Conservation (phyloP, 768 basidiomycete genomes). For the Suillus clintonianus region DNA sequence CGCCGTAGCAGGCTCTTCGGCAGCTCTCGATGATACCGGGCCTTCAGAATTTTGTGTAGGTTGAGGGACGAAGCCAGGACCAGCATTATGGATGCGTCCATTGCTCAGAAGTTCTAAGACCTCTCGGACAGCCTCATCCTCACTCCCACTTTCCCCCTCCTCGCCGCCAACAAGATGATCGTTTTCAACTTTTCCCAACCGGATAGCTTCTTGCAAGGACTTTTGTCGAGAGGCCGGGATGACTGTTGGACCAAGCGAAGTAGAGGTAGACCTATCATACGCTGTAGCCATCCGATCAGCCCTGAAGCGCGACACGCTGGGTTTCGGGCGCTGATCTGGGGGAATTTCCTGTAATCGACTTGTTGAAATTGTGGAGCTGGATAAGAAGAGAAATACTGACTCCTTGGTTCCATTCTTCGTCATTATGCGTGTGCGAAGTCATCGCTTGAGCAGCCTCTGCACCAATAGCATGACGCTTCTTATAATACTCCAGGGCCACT, state of each 20-base stretch:
- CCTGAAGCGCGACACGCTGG: constrained; percentile 66
- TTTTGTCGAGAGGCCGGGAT: constrained; percentile 46
- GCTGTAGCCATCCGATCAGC: constrained; percentile 53
- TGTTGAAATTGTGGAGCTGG: constrained; percentile 4
- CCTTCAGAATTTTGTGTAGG: not conserved
- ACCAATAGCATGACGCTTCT: constrained; percentile 59
- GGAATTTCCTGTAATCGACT: constrained; percentile 39
- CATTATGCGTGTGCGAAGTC: constrained; percentile 45
- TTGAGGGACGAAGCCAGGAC: constrained; percentile 39
- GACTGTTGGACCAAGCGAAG: constrained; percentile 44
- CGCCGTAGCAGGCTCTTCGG: not conserved
- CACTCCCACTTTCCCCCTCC: constrained; percentile 54
- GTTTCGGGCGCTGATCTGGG: constrained; percentile 46
- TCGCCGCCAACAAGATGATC: constrained; percentile 52
- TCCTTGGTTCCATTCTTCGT: constrained; percentile 45
- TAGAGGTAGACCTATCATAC: constrained; percentile 44
- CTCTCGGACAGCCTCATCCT: constrained; percentile 51
- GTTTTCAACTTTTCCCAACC: constrained; percentile 57
- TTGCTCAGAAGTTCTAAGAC: constrained; percentile 51
- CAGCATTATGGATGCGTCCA: constrained; percentile 55
- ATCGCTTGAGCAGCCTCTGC: constrained; percentile 54
- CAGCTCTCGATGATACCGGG: not conserved
- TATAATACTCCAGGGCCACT: constrained; percentile 69
- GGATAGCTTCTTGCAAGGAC: constrained; percentile 53
- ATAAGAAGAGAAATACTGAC: constrained; percentile 31